These are phyloP conservation scores for Aspergillus sp. DNA, from an alignment of 2,329 filamentous ascomycete genomes.

Conservation along the genomic window DNA sequence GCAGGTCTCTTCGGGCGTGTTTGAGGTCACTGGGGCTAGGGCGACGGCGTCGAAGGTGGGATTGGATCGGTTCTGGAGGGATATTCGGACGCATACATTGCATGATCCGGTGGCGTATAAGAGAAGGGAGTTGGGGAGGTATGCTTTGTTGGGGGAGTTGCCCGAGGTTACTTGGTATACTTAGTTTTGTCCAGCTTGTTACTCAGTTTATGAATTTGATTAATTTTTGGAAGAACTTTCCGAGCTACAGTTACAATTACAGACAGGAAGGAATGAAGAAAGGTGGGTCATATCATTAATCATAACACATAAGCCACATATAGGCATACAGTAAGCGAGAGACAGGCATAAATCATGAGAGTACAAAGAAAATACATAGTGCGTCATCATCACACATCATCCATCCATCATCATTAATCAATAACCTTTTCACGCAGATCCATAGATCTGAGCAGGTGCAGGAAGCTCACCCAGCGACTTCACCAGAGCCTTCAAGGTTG, in stretches of 20 bases:
- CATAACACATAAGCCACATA: not conserved
- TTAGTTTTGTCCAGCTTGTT: constrained; percentile 23
- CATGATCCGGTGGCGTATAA: constrained; percentile 70
- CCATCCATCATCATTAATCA: not conserved
- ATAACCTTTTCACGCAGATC: not conserved
- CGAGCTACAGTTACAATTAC: not conserved
- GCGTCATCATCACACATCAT: not conserved
- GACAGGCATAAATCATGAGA: not conserved
- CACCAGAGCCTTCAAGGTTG: constrained; percentile 6
- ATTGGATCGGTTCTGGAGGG: constrained; percentile 65
- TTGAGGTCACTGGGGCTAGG: constrained; percentile 63
- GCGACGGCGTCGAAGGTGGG: constrained; percentile 60
- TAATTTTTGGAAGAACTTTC: not conserved
- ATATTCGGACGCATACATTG: constrained; percentile 64
- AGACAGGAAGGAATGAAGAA: not conserved
- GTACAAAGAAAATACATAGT: constrained; percentile 1
- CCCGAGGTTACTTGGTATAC: constrained; percentile 65
- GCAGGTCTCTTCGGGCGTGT: constrained; percentile 59
- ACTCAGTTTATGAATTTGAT: not conserved
- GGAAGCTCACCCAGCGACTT: constrained; percentile 11
- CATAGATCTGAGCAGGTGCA: constrained; percentile 1
- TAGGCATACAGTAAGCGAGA: not conserved
- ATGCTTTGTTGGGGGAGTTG: constrained; percentile 55
- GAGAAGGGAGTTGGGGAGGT: constrained; percentile 62
- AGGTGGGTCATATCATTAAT: not conserved